phyloP scores from a whole-genome alignment of 805 yeast species.

The Monosporozyma solicola region DNA sequence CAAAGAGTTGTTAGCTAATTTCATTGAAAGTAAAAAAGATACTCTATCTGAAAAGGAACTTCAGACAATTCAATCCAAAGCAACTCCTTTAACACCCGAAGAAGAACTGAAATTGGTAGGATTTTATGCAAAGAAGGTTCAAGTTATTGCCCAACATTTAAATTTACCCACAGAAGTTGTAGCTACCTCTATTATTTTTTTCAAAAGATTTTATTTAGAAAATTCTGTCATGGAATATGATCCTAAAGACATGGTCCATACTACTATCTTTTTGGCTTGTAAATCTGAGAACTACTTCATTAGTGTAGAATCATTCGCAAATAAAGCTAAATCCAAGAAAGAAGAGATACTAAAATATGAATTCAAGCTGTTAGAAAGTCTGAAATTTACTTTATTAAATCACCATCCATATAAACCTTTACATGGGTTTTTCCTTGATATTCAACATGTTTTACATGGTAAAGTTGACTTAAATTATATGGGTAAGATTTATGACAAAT shows the following conservation, averaged over 20 bases:
- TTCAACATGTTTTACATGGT: slow-evolving; percentile 50
- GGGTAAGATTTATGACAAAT: slow-evolving; percentile 62
- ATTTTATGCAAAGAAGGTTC: slow-evolving; percentile 65
- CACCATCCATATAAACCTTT: slow-evolving; percentile 86
- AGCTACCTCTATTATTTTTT: slow-evolving; percentile 77
- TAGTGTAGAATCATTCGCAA: slow-evolving; percentile 70
- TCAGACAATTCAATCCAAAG: slow-evolving; percentile 20
- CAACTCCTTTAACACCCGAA: slow-evolving; percentile 44
- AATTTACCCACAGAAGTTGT: slow-evolving; percentile 81
- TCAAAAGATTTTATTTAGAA: slow-evolving; percentile 68
- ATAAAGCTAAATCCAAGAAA: slow-evolving; percentile 58
- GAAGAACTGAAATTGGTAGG: slow-evolving; percentile 66
- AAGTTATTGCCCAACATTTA: slow-evolving; percentile 61
- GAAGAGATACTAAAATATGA: slow-evolving; percentile 69
- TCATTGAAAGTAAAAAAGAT: slow-evolving; percentile 20
- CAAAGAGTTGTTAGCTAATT: slow-evolving; percentile 28
- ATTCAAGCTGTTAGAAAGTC: slow-evolving; percentile 61
- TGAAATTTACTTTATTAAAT: slow-evolving; percentile 70
- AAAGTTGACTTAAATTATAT: slow-evolving; percentile 45
- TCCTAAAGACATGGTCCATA: slow-evolving; percentile 72
- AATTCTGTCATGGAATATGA: slow-evolving; percentile 82
- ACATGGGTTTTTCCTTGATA: slow-evolving; percentile 91
- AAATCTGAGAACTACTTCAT: slow-evolving; percentile 89
- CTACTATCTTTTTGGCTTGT: slow-evolving; percentile 84
- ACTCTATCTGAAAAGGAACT: slow-evolving; percentile 28